Evolutionary conservation across 2,329 filamentous ascomycete genomes (phyloP), one percentile per base, ranked within the genome.

Genomic region (Ascosphaera apis): DNA sequence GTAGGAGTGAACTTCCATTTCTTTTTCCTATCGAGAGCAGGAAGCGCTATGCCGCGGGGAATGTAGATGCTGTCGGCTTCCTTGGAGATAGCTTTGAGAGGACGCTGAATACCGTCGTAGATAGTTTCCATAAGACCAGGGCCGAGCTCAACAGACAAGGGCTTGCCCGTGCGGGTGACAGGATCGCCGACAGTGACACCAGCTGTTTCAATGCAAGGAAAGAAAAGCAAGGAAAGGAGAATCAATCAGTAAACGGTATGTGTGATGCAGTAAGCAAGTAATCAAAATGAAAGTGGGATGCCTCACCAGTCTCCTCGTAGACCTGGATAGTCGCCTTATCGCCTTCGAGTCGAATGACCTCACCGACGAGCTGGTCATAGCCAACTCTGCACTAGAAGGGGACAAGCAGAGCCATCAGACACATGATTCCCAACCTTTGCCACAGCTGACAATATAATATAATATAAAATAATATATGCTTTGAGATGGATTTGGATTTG

Each of bases 271-370:
- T 52, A 6, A 16, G 31, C 31, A 9, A 8, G 32, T 15, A n/a
- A 23, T 30, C 9, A 12, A 16, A 19, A 3, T 9, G 39, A 11
- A 33, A n/a, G 11, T 16, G 15, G n/a, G 15, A 12, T 12, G 15
- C 41, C 36, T 40, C 68, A 91, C 83, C 82, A 47, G 88, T 98
- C 63, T 98, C 88, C 60, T 98, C 88, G 65, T 98, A 98, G 46
- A 98, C 88, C 63, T 98, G 88, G 48, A 98, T 91, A 35, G 84
- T 92, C 47, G 83, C 84, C 62, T 86, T 91, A 58, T 98, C 88
- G 56, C 66, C 76, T 51, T 81, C 88, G 62, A 98, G 91, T 56
- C 88, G 79, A 67, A 98, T 98, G 58, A 98, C 88, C 62, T 98
- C 88, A 55, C 88, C 88, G 42, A 91, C 78, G 41, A 98, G 73